Evolutionary conservation across 371 early-diverging fungal species (phyloP).

Genomic region (Cokeromyces recurvatus): DNA sequence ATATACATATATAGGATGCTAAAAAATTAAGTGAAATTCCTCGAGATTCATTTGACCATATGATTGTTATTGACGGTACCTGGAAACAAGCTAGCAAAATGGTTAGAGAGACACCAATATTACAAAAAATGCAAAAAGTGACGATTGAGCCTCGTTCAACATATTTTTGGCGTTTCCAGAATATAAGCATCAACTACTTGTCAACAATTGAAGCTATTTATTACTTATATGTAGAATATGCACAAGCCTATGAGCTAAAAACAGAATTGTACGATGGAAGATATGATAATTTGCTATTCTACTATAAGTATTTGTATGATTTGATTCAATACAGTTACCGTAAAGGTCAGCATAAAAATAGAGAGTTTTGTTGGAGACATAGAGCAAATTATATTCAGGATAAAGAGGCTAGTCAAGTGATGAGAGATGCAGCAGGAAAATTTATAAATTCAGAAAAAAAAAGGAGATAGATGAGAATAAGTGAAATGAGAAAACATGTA

Average conservation of each 20-base stretch:
- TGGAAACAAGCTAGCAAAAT: conserved; percentile 88
- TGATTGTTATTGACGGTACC: conserved; percentile 91
- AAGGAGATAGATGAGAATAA: no score
- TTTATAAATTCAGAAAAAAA: background rate
- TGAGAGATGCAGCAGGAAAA: conserved; percentile 5
- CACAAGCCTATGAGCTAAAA: conserved; percentile 25
- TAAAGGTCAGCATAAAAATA: conserved; percentile 14
- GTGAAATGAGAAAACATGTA: no score
- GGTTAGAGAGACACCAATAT: conserved; percentile 42
- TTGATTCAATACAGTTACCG: conserved; percentile 75
- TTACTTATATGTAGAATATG: conserved; percentile 79
- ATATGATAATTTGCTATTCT: conserved; percentile 85
- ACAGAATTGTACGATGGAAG: conserved; percentile 57
- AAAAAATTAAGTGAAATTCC: conserved; percentile 61
- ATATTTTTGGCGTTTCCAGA: conserved; percentile 90
- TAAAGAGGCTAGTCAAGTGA: background rate
- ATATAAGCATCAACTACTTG: conserved; percentile 62
- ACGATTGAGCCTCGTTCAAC: conserved; percentile 67
- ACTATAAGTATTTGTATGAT: conserved; percentile 83
- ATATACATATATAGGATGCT: conserved; percentile 67
- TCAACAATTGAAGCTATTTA: conserved; percentile 96
- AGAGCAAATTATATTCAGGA: conserved; percentile 16
- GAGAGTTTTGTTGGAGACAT: conserved; percentile 16
- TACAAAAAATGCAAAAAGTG: conserved; percentile 53
- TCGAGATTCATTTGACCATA: conserved; percentile 57